Conservation (phyloP, 768 basidiomycete genomes). For the Kwoniella heveanensis region DNA sequence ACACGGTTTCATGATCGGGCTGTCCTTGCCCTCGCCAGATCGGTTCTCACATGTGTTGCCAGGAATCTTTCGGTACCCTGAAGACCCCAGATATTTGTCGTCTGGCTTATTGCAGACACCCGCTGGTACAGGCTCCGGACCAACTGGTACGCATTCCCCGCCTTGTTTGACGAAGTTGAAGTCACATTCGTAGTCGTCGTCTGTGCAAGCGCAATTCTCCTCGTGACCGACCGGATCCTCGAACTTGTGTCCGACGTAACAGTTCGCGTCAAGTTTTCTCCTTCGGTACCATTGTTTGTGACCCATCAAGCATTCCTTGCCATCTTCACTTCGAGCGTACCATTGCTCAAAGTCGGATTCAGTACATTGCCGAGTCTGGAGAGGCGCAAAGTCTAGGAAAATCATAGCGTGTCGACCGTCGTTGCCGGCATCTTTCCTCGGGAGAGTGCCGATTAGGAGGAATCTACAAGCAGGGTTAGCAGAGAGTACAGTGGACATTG, state of each 20-base stretch:
- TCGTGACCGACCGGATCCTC: slow-evolving; percentile 79
- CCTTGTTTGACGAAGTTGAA: slow-evolving; percentile 62
- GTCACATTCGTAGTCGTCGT: slow-evolving; percentile 86
- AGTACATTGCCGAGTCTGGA: slow-evolving; percentile 69
- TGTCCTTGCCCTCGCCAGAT: slow-evolving; percentile 69
- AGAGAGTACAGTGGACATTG: too few relatives aligned
- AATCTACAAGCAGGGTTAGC: slow-evolving; percentile 58
- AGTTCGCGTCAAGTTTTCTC: slow-evolving; percentile 77
- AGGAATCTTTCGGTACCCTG: slow-evolving; percentile 87
- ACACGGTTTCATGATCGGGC: slow-evolving; percentile 71
- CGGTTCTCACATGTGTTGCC: slow-evolving; percentile 79
- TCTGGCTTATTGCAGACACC: slow-evolving; percentile 63
- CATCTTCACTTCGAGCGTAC: slow-evolving; percentile 72
- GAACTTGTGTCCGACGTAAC: slow-evolving; percentile 89
- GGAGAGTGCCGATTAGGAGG: slow-evolving; percentile 77
- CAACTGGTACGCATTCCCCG: slow-evolving; percentile 75
- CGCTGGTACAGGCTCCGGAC: slow-evolving; percentile 82
- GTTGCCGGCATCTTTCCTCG: slow-evolving; percentile 62
- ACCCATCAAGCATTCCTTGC: slow-evolving; percentile 85
- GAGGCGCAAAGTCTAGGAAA: slow-evolving; percentile 77
- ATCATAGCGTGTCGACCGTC: slow-evolving; percentile 70
- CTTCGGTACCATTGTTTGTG: slow-evolving; percentile 96
- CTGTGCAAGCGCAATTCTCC: slow-evolving; percentile 77
- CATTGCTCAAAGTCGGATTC: slow-evolving; percentile 79
- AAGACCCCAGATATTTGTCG: slow-evolving; percentile 78